Conservation (phyloP, 306 rosid genomes). For the Trifolium pratense region DNA sequence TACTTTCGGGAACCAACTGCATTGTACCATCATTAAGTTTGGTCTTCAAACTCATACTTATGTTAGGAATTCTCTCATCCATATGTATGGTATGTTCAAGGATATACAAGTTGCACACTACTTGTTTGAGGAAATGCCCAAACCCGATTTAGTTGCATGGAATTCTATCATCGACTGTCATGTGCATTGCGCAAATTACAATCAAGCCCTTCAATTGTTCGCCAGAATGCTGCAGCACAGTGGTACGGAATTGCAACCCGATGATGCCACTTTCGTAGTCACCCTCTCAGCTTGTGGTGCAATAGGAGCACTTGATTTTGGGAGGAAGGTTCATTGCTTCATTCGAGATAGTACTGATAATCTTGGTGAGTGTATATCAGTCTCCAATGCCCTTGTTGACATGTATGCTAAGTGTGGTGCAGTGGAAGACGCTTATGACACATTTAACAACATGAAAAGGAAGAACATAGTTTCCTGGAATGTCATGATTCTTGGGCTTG, state of each 20-base stretch:
- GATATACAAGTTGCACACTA: constrained; percentile 53
- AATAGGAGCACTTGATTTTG: constrained; percentile 61
- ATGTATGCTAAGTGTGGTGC: constrained; percentile 87
- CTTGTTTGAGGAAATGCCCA: constrained; percentile 69
- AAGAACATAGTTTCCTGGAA: constrained; percentile 77
- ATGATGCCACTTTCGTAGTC: constrained; percentile 66
- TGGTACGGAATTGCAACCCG: constrained; percentile 47
- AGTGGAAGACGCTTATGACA: constrained; percentile 62
- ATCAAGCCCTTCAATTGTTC: constrained; percentile 60
- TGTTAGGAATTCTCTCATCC: constrained; percentile 75
- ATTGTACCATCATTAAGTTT: constrained; percentile 51
- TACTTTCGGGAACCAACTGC: constrained; percentile 62
- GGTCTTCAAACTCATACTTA: constrained; percentile 59
- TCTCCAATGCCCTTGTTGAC: constrained; percentile 66
- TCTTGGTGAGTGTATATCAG: constrained; percentile 38
- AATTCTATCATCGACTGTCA: constrained; percentile 61
- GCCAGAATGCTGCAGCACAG: constrained; percentile 49
- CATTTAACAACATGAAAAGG: constrained; percentile 48
- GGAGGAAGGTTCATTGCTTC: constrained; percentile 67
- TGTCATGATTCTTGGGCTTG: constrained; percentile 76
- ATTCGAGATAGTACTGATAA: constrained; percentile 1
- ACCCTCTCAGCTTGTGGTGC: constrained; percentile 72
- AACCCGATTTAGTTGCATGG: constrained; percentile 74
- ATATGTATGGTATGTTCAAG: constrained; percentile 63
- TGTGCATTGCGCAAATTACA: constrained; percentile 49